Evolutionary conservation across 1,284 basidiomycete genomes (phyloP), one percentile per base, ranked within the genome.

Genomic region (Pterula multifida): DNA sequence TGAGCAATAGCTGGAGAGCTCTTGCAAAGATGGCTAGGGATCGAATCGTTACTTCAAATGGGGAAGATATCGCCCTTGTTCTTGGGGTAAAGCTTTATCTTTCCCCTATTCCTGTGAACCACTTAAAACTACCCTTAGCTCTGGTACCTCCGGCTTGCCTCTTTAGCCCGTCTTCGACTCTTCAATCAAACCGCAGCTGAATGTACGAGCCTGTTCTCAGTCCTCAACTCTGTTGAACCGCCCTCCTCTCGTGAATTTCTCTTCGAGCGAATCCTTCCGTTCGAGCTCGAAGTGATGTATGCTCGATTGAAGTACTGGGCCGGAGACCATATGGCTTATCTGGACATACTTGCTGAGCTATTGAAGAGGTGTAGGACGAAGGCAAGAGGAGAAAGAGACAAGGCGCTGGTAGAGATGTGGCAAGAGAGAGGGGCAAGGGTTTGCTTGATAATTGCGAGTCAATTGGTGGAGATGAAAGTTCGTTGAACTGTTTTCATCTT

Each of bases 1-100:
- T 86, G 78, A 78, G 81, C 36, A 88, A 89, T 55, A 87, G 82
- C 57, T 90, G 86, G 87, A 73, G 87, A 47, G 79, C 85, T 0
- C 61, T 89, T 47, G 87, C 87, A 19, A 73, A 70, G 52, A 86
- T 87, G 78, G 84, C 86, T 23, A 73, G 81, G 58, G 87, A 90
- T 60, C 71, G 78, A 35, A 76, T 90, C 48, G 76, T 89, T 12
- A 69, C 72, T 22, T 69, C 81, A 24, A 73, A 83, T 53, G 80
- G 86, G 0, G 76, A 80, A 53, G 80, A 86, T 50, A 59, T 86
- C 28, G 60, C 65, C 19, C 69, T 76, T 52, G 75, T 90, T 51
- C 68, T 90, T 26, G 78, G 75, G 49, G 86, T 87, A 62, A 68
- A 82, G 15, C 6, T 32, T 32, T 15, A 32, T 62, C 45, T 3